Base-by-base conservation (phyloP, 352 stramenopile species). In the Phytophthora cactorum region DNA sequence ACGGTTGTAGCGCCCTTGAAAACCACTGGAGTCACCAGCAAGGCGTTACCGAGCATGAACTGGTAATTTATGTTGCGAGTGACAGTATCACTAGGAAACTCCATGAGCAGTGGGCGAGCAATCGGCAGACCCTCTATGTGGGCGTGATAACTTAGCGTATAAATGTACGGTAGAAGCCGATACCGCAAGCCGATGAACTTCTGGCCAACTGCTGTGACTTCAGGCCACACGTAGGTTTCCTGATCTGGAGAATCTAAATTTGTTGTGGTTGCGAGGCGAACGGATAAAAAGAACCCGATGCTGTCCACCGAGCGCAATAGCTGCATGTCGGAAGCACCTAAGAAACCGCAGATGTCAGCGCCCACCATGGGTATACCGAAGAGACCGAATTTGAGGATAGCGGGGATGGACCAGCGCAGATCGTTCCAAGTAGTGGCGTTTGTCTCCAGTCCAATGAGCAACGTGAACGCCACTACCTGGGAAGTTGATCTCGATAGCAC, bases 251-350 rank as follows among this genome's bases (percentile, higher is more conserved):
- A 62, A 2, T 81, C 69, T 2, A 77, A 46, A 47, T 84, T 84
- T 88, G 75, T 94, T 95, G 79, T 96, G 89, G 77, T 95, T 93
- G 17, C 89, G 78, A 34, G 82, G 82, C 68, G 60, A 95, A 94
- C 27, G 84, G 85, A 64, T 92, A 90, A 71, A 94, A 88, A 10
- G 84, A 71, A 32, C 82, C 84, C 2, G 92, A 61, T 10, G 80
- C 79, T 6, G 83, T 91, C 86, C 89, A 95, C 10, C 85, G 82
- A 12, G 84, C 83, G 50, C 84, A 96, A 96, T 4, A 96, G 63
- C 61, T 96, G 84, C 41, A 78, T 76, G 17, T 68, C 84, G 4
- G 88, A 86, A 17, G 75, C 52, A 25, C 74, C 72, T 0, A 52
- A 67, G 59, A 95, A 94, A 9, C 86, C 86, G 17, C 84, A 93